phyloP scores from a whole-genome alignment of 202 grass and related monocot species.

The Setaria italica region DNA sequence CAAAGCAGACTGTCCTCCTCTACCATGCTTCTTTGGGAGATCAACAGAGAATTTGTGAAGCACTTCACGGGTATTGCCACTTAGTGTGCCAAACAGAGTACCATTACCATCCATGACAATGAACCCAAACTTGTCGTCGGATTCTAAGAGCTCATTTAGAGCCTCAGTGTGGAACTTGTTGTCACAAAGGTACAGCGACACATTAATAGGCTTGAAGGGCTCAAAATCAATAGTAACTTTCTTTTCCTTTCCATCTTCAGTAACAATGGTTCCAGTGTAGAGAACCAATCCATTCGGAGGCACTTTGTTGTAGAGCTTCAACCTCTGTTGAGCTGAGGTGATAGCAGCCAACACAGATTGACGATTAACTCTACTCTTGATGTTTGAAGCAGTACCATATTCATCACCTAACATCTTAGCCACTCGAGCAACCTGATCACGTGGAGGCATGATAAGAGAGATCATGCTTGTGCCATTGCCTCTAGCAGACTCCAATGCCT shows the following conservation, averaged over 20 bases:
- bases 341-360: slow-evolving; percentile 89
- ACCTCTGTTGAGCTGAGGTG: slow-evolving; percentile 88
- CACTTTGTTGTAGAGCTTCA: slow-evolving; percentile 91
- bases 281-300: slow-evolving; percentile 90
- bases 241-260: slow-evolving; percentile 93
- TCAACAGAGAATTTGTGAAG: slow-evolving; percentile 93
- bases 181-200: slow-evolving; percentile 82
- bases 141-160: slow-evolving; percentile 86
- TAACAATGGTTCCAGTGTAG: slow-evolving; percentile 92
- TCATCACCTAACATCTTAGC: slow-evolving; percentile 97
- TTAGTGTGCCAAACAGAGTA: slow-evolving; percentile 87
- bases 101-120: slow-evolving; percentile 97
- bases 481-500: slow-evolving; percentile 79
- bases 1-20: slow-evolving; percentile 87
- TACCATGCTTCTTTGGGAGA: slow-evolving; percentile 91
- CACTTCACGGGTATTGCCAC: slow-evolving; percentile 90
- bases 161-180: slow-evolving; percentile 92
- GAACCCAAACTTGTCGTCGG: slow-evolving; percentile 89
- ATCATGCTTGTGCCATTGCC: slow-evolving; percentile 99
- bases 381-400: slow-evolving; percentile 94
- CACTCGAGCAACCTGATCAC: slow-evolving; percentile 78
- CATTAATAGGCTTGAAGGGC: slow-evolving; percentile 95
- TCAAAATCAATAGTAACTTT: slow-evolving; percentile 95
- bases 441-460: slow-evolving; percentile 93
- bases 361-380: slow-evolving; percentile 89